Conservation (phyloP, 768 basidiomycete genomes). For the Lentinula detonsa region DNA sequence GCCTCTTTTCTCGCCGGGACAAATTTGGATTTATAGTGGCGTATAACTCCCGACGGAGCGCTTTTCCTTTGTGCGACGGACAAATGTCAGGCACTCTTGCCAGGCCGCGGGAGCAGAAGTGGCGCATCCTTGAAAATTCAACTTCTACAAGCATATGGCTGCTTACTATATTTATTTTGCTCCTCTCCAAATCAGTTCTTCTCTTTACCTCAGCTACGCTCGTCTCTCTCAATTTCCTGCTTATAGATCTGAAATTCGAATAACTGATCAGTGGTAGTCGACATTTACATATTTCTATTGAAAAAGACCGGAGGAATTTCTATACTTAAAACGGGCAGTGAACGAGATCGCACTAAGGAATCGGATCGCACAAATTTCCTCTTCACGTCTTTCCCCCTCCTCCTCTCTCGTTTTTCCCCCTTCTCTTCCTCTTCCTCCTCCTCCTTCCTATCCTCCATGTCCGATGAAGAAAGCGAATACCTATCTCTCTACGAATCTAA, state of each 20-base stretch:
- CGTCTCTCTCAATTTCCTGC: background rate
- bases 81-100: too few relatives aligned
- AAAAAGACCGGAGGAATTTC: background rate
- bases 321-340: background rate
- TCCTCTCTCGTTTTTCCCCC: too few relatives aligned
- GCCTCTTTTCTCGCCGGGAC: too few relatives aligned
- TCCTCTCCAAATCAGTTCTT: background rate
- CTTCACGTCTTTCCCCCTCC: too few relatives aligned
- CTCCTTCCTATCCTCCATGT: background rate
- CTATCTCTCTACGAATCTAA: conserved; percentile 11
- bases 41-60: too few relatives aligned
- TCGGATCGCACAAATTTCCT: too few relatives aligned
- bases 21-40: too few relatives aligned
- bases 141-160: too few relatives aligned
- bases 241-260: background rate
- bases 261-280: background rate
- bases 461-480: background rate
- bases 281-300: background rate
- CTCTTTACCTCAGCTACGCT: background rate
- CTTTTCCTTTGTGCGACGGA: too few relatives aligned
- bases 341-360: background rate
- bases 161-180: background rate
- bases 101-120: too few relatives aligned
- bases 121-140: too few relatives aligned
- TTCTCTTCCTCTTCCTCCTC: too few relatives aligned